phyloP scores from a whole-genome alignment of 1,139 yeast genomes.

The Saccharomyces hybrid region DNA sequence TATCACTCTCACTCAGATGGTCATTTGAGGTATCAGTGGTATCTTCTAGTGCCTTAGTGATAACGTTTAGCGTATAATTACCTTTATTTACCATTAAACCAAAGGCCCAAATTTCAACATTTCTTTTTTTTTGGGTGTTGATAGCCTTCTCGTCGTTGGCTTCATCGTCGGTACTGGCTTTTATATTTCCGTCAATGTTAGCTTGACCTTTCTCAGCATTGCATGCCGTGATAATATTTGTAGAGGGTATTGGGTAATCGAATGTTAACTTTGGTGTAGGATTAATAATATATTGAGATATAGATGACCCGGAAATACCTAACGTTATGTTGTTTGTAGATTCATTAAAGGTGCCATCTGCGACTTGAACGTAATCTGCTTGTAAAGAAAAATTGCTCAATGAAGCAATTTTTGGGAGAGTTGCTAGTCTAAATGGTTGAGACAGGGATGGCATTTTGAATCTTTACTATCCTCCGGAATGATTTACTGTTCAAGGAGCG shows the following conservation, averaged over 20 bases:
- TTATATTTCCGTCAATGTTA: background rate
- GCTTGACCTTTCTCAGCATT: slow-evolving; percentile 10
- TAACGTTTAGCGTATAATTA: slow-evolving; percentile 2
- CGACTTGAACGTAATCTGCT: slow-evolving; percentile 21
- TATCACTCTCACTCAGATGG: background rate
- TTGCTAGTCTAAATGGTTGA: slow-evolving; percentile 30
- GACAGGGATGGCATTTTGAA: slow-evolving; percentile 27
- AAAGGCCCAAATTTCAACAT: slow-evolving; percentile 4
- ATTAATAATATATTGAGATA: slow-evolving; percentile 60
- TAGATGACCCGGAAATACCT: slow-evolving; percentile 70
- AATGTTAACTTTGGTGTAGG: slow-evolving; percentile 69
- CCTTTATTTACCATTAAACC: slow-evolving; percentile 2
- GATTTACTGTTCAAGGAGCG: background rate
- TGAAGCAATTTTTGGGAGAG: slow-evolving; percentile 29
- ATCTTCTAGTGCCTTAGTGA: slow-evolving; percentile 1
- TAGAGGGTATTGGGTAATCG: slow-evolving; percentile 30
- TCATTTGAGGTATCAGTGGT: background rate
- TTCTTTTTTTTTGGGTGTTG: slow-evolving; percentile 1
- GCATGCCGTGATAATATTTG: slow-evolving; percentile 29
- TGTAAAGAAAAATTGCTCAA: slow-evolving; percentile 23
- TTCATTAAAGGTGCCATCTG: slow-evolving; percentile 22
- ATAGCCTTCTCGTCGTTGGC: slow-evolving; percentile 1
- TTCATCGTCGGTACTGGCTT: background rate
- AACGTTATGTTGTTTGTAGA: slow-evolving; percentile 36
- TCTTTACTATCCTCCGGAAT: background rate